Evolutionary conservation across 129 eudicot species (phyloP), one percentile per base, ranked within the genome.

Genomic region (Dittrichia graveolens): DNA sequence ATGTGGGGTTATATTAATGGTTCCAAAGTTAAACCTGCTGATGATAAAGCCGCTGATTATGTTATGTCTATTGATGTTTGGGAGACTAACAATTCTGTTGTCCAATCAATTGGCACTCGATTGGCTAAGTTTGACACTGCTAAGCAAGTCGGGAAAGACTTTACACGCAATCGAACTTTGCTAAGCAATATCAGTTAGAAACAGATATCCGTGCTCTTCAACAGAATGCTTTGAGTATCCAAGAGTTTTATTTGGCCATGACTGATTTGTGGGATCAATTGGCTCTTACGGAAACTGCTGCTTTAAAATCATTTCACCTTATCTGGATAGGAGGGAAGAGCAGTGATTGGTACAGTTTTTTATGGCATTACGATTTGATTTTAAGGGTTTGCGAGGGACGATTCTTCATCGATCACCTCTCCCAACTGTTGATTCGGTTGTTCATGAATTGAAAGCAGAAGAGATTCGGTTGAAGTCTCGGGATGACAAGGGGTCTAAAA

Each of bases 381-480:
- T 63, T 63, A 52, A 63, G 41, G 41, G 41, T 4, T 11, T 65
- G 0, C 11, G 18, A 8, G 54, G 54, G 5, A 15, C 16, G 0
- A 18, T 43, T 13, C 6, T 65, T 4, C 40, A 65, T 44, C 10
- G 54, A 0, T 4, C 8, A 16, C 70, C 54, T 8, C 5, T 44
- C 2, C 41, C 55, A 4, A 7, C 15, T 0, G 39, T 43, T 65
- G 18, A 65, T 43, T 65, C 70, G 18, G 41, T 44, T n/a, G 53
- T 71, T 14, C 58, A 56, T 56, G 53, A 71, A 9, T 55, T 71
- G 5, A 10, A 52, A 5, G 61, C 75, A 4, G 34, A 69, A 49
- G 63, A 69, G 46, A 53, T 24, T 50, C 54, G 54, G 50, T 24
- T 69, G 8, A 50, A 49, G 10, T 48, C 74, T 69, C 45, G 35